phyloP scores from a whole-genome alignment of 2,329 filamentous ascomycete species.

The Hypoxylon sp. region DNA sequence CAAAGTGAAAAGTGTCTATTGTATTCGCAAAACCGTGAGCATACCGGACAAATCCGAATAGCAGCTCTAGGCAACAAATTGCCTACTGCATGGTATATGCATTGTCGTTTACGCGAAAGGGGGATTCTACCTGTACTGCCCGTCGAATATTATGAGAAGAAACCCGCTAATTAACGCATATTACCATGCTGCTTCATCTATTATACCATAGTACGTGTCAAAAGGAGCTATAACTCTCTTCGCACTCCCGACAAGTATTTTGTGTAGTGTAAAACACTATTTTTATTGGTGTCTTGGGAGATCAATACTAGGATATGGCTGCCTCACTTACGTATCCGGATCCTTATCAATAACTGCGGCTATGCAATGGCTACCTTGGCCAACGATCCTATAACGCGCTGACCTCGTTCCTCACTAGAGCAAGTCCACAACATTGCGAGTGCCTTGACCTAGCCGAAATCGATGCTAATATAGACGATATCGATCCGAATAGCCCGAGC shows the following conservation, averaged over 20 bases:
- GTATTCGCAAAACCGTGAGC: constrained; percentile 1
- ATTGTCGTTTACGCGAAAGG: constrained; percentile 5
- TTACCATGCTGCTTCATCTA: too few relatives aligned
- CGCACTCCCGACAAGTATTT: too few relatives aligned
- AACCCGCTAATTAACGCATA: too few relatives aligned
- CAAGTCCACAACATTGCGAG: too few relatives aligned
- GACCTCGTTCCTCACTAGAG: constrained; percentile 33
- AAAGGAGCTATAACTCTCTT: too few relatives aligned
- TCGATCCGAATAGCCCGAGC: constrained; percentile 27
- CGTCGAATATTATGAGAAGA: too few relatives aligned
- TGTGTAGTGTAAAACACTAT: constrained; percentile 27
- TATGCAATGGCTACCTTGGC: constrained; percentile 32
- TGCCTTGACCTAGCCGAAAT: too few relatives aligned
- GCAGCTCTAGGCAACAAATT: background rate
- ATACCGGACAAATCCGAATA: constrained; percentile 5
- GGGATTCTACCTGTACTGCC: too few relatives aligned
- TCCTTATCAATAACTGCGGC: constrained; percentile 36
- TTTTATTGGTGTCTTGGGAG: constrained; percentile 26
- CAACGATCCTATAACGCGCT: constrained; percentile 33
- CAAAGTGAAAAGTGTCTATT: too few relatives aligned
- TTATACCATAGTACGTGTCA: too few relatives aligned
- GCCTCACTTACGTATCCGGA: constrained; percentile 35
- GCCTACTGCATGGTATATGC: background rate
- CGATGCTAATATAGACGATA: constrained; percentile 28
- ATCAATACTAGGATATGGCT: constrained; percentile 34